Evolutionary conservation across 148 eudicot species (phyloP), one percentile per base, ranked within the genome.

Genomic region (Vaccinium darrowii): DNA sequence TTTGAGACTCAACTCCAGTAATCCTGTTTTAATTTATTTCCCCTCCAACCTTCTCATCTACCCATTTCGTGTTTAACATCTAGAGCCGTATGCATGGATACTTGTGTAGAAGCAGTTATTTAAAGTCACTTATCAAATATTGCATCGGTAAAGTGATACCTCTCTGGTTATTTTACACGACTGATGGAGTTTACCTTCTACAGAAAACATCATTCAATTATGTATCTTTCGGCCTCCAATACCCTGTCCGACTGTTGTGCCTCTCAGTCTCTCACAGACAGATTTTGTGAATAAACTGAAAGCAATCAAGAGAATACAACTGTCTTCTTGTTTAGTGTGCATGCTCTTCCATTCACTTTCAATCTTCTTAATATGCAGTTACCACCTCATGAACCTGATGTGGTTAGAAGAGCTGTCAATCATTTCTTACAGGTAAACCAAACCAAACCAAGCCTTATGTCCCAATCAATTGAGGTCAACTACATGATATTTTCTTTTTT

Each of bases 361-460:
- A 52, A 21, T 79, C 39, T 12, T 43, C 76, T 54, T 51, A 1
- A 53, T 25, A 25, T 90, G 92, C 92, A 97, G 99, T 89, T 97
- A 84, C 92, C 93, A 80, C 98, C 98, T 79, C 98, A 97, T 67
- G 99, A 97, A 82, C 93, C 99, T 88, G 88, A 90, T 8, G 94
- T 91, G 67, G 98, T 97, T 67, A 91, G 86, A 90, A 92, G 86
- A 88, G 99, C 99, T 80, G 92, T 97, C 78, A 97, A 97, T 89
- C 99, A 97, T 89, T 95, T 92, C 86, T 88, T 97, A 83, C 98
- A 92, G 47, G 47, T 43, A 43, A 43, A 5, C 47, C 47, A 43
- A 39, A 39, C 43, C 43, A 39, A 39, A 43, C 47, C 47, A 43
- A 43, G 47, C 47, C 47, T 43, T 5, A 43, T 43, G 47, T 43